Evolutionary conservation across 2,329 filamentous ascomycete species (phyloP).

Genomic region (Cladosporium sp.): DNA sequence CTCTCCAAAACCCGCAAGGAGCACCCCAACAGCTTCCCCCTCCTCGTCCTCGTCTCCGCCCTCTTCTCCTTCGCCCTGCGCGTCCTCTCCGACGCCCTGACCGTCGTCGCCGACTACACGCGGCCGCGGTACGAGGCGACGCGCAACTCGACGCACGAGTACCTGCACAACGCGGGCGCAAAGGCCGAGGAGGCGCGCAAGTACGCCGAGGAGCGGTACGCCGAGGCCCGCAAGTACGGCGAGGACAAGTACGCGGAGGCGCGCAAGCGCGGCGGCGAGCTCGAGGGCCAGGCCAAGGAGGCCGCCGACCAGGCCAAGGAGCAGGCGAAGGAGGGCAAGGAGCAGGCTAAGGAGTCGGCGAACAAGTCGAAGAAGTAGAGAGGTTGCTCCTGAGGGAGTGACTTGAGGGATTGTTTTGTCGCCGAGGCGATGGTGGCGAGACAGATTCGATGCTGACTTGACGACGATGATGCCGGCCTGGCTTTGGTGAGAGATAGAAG

Average conservation of each 20-base stretch:
- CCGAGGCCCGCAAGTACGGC: conserved; percentile 24
- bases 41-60: conserved; percentile 27
- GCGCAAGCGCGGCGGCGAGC: conserved; percentile 21
- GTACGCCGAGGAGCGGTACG: conserved; percentile 21
- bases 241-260: conserved; percentile 23
- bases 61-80: conserved; percentile 30
- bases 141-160: conserved; percentile 15
- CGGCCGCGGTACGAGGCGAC: conserved; percentile 27
- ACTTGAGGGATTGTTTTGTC: too few species aligned
- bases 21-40: conserved; percentile 24
- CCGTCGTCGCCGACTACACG: conserved; percentile 27
- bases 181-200: conserved; percentile 25
- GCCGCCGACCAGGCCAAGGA: conserved; percentile 15
- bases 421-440: too few species aligned
- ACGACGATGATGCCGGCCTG: not conserved
- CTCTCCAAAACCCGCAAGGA: conserved; percentile 32
- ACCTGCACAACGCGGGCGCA: conserved; percentile 29
- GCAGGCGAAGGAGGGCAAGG: conserved; percentile 11
- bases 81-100: conserved; percentile 29
- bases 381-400: too few species aligned
- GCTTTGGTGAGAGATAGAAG: not conserved
- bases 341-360: conserved; percentile 10
- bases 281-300: conserved; percentile 15
- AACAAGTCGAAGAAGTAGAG: conserved; percentile 11
- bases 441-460: not conserved